Base-by-base conservation (phyloP, 176 grass and related monocot genomes). In the Pharus latifolius region DNA sequence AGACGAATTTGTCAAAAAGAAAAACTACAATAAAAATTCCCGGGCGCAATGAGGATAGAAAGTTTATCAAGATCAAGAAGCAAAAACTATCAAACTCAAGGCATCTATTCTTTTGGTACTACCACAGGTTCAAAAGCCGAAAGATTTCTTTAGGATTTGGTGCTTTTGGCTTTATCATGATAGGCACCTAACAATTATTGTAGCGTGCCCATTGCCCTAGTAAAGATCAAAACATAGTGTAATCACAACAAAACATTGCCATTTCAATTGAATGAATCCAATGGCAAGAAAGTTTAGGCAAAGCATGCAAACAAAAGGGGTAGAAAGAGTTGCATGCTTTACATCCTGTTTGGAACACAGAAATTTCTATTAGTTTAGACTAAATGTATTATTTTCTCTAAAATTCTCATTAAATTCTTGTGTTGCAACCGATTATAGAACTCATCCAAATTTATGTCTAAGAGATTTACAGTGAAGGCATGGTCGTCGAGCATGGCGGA, bases 91-190 rank as follows among this genome's bases (percentile, higher is more conserved):
- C 80, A 57, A 84, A 45, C 42, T 70, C 72, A 9, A 49, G 62
- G 86, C 77, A 89, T 84, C 60, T 65, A 80, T 89, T 72, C 87
- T 32, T 38, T 42, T 72, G 40, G 81, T 73, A 85, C 65, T n/a
- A 61, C 72, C 77, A 58, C 65, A 45, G 65, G 78, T 49, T 49
- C 82, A 61, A 81, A 84, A 76, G 86, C 59, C 30, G 43, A 26
- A 63, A 73, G 53, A 58, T 89, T 77, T 86, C 58, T 65, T 70
- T 28, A 32, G 73, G 57, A 86, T 86, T 18, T 69, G 23, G 56
- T 46, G 4, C 65, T 85, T 80, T 80, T 64, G 9, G 57, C 83
- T 86, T 81, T 81, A 55, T 40, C 49, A 44, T 63, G 83, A 86
- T 49, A 58, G 72, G 12, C 57, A 71, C 71, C 70, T 65, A 65